Percentiles rank a stretch among this genome's conserved stretches.
phyloP scores from a whole-genome alignment of 768 basidiomycete genomes.

The Lactarius hengduanensis region DNA sequence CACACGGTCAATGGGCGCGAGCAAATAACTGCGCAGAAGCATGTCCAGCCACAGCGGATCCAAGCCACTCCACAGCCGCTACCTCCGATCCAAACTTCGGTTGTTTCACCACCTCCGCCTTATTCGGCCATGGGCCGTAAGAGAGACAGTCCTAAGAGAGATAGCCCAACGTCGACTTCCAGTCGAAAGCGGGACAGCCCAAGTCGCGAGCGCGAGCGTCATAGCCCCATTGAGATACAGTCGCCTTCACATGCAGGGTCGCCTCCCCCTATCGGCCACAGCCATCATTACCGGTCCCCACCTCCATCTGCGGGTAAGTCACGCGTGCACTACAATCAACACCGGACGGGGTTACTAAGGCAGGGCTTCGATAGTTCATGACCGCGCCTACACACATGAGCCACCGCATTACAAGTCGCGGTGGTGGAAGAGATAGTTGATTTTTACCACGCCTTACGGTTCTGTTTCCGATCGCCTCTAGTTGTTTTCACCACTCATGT shows the following conservation, averaged over 20 bases:
- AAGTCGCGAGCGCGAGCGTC: constrained; percentile 21
- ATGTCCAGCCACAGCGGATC: constrained; percentile 8
- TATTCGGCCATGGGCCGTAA: constrained; percentile 14
- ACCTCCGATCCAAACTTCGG: constrained; percentile 20
- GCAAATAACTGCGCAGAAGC: constrained; percentile 30
- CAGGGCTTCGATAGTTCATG: constrained; percentile 6
- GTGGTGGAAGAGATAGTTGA: constrained; percentile 22
- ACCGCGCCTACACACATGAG: constrained; percentile 14
- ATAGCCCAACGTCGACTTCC: constrained; percentile 12
- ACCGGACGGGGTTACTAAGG: constrained; percentile 11
- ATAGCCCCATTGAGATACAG: constrained; percentile 19
- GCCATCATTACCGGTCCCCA: constrained; percentile 13
- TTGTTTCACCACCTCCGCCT: constrained; percentile 5
- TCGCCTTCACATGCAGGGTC: constrained; percentile 12
- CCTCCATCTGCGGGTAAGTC: constrained; percentile 7
- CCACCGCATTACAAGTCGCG: constrained; percentile 20
- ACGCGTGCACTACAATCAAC: background rate
- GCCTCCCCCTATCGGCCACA: constrained; percentile 19
- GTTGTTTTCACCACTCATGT: constrained; percentile 6
- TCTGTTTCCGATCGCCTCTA: constrained; percentile 7
- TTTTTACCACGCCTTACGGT: background rate
- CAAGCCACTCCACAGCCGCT: constrained; percentile 13
- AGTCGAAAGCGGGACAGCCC: constrained; percentile 23
- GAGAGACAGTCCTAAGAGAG: constrained; percentile 7
- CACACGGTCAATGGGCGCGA: constrained; percentile 68